Base-by-base conservation (phyloP, 192 early-diverging fungal genomes). In the Physocladia obscura region DNA sequence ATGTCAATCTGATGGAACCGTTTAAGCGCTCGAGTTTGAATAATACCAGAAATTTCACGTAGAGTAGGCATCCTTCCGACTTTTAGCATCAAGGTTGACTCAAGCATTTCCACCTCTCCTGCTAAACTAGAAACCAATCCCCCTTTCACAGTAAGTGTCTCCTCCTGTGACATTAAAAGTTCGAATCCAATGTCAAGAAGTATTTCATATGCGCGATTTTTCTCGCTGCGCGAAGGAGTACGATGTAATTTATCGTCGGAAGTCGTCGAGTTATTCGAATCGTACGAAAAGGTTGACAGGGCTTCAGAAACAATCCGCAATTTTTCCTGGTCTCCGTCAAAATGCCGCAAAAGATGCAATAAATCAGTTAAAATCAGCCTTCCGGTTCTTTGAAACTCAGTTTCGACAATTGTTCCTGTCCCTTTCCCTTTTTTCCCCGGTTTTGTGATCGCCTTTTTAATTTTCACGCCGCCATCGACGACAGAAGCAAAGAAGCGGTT, bases 171-270 rank as follows among this genome's bases (percentile, higher is more conserved):
- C 17, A 38, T 44, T 11, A 74, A 26, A 24, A 80, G 49, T 26
- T 80, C 79, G 59, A 77, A 80, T 8, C 56, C 75, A 35, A 75
- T 38, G 49, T 80, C 79, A 21, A 80, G 65, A 24, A 80, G 34
- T 31, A 49, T 21, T 44, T 74, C 8, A n/a, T n/a, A n/a, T 59
- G 21, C 17, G 8, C 19, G 3, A 15, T 5, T 4, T 36, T 13
- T n/a, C n/a, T n/a, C n/a, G 22, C 47, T 48, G 19, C 17, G n/a
- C n/a, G n/a, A n/a, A n/a, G n/a, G n/a, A n/a, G n/a, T n/a, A n/a
- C n/a, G n/a, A n/a, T n/a, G n/a, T n/a, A n/a, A n/a, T n/a, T n/a
- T n/a, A n/a, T n/a, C n/a, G n/a, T n/a, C n/a, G n/a, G n/a, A n/a
- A n/a, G n/a, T n/a, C n/a, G n/a, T n/a, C n/a, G n/a, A n/a, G n/a